These are phyloP conservation scores for Aspergillus transmontanensis DNA, from an alignment of 2,329 filamentous ascomycete species.

Conservation along the genomic window DNA sequence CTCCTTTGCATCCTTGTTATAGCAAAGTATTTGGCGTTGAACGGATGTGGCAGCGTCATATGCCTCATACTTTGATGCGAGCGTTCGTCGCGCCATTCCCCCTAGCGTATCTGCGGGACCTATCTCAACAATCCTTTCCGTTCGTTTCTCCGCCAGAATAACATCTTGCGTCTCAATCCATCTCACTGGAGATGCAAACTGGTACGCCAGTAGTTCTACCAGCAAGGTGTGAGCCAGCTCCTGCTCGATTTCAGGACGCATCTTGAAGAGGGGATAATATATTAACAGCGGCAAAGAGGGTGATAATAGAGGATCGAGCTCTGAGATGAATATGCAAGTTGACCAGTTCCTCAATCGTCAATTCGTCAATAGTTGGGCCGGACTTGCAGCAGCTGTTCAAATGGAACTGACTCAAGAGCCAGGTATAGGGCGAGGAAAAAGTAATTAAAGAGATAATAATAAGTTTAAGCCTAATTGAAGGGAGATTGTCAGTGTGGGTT, in stretches of 20 bases:
- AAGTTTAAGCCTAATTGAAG: constrained; percentile 2
- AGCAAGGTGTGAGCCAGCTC: constrained; percentile 98
- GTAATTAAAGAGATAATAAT: constrained; percentile 6
- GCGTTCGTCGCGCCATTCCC: constrained; percentile 93
- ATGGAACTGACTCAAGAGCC: not conserved
- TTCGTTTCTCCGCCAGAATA: constrained; percentile 91
- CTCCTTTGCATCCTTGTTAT: constrained; percentile 98
- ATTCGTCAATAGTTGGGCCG: not conserved
- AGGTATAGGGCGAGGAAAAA: not conserved
- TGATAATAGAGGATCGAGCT: not conserved
- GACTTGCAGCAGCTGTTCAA: not conserved
- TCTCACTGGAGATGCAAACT: constrained; percentile 97
- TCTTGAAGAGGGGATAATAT: constrained; percentile 52
- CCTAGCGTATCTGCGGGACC: constrained; percentile 95
- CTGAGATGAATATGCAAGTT: too few species aligned
- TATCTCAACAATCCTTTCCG: constrained; percentile 96
- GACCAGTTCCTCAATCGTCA: not conserved
- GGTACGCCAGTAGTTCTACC: constrained; percentile 97
- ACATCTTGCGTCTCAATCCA: constrained; percentile 99
- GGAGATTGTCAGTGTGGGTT: not conserved
- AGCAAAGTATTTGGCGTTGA: constrained; percentile 96
- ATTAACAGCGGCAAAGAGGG: constrained; percentile 4
- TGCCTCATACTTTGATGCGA: constrained; percentile 96
- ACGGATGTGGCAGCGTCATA: constrained; percentile 97
- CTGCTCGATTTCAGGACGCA: constrained; percentile 99